Base-by-base conservation (phyloP, 2,329 filamentous ascomycete genomes). In the Cyclaneusma minus region DNA sequence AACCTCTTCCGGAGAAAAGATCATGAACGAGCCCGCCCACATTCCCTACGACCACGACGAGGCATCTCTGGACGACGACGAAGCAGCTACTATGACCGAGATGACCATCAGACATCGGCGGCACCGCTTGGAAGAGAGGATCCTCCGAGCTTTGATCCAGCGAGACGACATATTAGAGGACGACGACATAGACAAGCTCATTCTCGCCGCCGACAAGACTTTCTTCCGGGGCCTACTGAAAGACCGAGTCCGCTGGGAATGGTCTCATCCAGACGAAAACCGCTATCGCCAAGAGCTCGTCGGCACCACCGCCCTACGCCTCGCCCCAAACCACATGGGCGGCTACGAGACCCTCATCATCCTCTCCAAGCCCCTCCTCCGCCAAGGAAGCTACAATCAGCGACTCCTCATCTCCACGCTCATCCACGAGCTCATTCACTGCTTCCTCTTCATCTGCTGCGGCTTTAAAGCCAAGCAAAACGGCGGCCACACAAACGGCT, bases 341-440 rank as follows among this genome's bases (percentile, higher is more conserved):
- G 68, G 68, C 7, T 71, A 62, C 39, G 70, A 76, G 45, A 73
- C 69, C 2, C 52, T 72, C 14, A 70, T 77, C 25, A 60, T 71
- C 4, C 50, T 76, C 8, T 74, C 68, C 4, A 56, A 58, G 2
- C 62, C 66, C 1, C 68, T 75, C 9, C 55, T 75, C n/a, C 54
- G 52, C 20, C 35, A 55, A 48, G 9, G 56, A 52, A 24, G 25
- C 25, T 76, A 69, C 44, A 70, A 68, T 42, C 52, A 69, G 4
- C 56, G 67, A 5, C 53, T 76, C 10, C 56, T 76, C 29, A 70
- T 76, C 25, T 68, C 65, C 5, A 71, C 70, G 0, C 74, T 77
- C 35, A 41, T 77, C 24, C 71, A 76, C 41, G 71, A 77, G 47
- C 60, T 75, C 37, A 69, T 76, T 24, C 70, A 76, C 48, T 69